Evolutionary conservation across 2,329 filamentous ascomycete species (phyloP).

Genomic region (Fusarium sp.): DNA sequence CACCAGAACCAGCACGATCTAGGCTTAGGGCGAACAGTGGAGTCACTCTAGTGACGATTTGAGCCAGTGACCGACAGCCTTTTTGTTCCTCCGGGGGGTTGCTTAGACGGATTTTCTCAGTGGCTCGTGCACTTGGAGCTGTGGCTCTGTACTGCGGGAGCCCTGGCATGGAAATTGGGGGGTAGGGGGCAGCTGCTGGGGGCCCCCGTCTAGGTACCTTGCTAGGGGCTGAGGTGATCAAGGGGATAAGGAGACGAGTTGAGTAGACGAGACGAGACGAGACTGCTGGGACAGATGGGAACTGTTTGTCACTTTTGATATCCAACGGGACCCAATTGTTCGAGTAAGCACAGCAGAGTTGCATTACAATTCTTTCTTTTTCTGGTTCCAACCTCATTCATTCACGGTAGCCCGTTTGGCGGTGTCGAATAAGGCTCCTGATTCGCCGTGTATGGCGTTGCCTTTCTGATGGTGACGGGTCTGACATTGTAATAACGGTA

Average conservation of each 20-base stretch:
- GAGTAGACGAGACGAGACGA: not conserved
- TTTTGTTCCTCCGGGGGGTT: constrained; percentile 15
- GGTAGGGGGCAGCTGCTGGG: constrained; percentile 37
- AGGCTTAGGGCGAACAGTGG: constrained; percentile 37
- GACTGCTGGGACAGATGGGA: not conserved
- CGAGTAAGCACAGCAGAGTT: not conserved
- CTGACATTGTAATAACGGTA: constrained; percentile 15
- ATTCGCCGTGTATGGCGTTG: constrained; percentile 19
- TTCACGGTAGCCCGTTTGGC: not conserved
- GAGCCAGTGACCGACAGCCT: constrained; percentile 21
- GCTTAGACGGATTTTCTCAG: constrained; percentile 22
- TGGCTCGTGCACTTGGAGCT: constrained; percentile 45
- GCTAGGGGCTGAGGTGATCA: constrained; percentile 40
- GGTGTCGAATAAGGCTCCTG: constrained; percentile 6
- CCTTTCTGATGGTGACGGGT: not conserved
- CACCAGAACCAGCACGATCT: constrained; percentile 23
- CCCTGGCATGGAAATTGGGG: constrained; percentile 49
- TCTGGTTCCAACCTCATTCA: not conserved
- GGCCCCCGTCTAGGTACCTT: constrained; percentile 29
- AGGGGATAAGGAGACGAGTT: constrained; percentile 18
- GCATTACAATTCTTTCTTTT: not conserved
- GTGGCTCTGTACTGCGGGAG: constrained; percentile 44
- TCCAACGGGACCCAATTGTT: constrained; percentile 4
- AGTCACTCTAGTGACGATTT: constrained; percentile 11
- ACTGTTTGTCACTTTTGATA: constrained; percentile 12